Conservation (phyloP, 2,329 filamentous ascomycete species). For the Akanthomyces uredinophilus region DNA sequence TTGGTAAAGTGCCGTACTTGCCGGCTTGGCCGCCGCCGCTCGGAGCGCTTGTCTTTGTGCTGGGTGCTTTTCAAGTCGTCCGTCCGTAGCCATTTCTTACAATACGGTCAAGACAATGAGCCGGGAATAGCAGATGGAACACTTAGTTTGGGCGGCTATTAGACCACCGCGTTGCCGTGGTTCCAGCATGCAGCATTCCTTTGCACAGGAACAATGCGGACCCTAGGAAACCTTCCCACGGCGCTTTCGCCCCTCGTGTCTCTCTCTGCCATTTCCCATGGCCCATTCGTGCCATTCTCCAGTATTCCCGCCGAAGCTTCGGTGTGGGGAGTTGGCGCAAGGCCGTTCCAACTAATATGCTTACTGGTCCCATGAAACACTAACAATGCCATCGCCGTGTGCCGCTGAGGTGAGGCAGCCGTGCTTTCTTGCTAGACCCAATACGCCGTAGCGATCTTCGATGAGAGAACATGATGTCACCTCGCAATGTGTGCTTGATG, state of each 20-base stretch:
- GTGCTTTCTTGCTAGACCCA: background rate
- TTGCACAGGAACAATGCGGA: background rate
- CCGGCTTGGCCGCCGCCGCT: background rate
- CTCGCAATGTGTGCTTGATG: background rate
- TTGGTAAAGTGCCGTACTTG: background rate
- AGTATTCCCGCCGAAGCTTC: background rate
- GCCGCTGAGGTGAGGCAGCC: background rate
- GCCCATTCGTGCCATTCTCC: background rate
- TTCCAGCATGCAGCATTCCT: background rate
- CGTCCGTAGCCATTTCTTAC: background rate
- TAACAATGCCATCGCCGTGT: background rate
- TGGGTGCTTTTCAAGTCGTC: background rate
- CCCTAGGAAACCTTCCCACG: background rate
- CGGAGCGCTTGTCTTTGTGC: background rate
- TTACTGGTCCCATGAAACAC: background rate
- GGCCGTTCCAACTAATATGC: background rate
- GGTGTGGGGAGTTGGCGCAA: background rate
- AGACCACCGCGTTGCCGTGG: background rate
- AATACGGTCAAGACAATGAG: background rate
- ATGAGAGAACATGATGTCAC: slow-evolving; percentile 14
- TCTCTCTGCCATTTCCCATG: background rate
- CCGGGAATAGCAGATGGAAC: background rate
- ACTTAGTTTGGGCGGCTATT: background rate
- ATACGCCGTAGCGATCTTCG: slow-evolving; percentile 6
- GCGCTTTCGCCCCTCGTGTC: background rate